Evolutionary conservation across 176 grass and related monocot genomes (phyloP).

Genomic region (Alopecurus myosuroides): DNA sequence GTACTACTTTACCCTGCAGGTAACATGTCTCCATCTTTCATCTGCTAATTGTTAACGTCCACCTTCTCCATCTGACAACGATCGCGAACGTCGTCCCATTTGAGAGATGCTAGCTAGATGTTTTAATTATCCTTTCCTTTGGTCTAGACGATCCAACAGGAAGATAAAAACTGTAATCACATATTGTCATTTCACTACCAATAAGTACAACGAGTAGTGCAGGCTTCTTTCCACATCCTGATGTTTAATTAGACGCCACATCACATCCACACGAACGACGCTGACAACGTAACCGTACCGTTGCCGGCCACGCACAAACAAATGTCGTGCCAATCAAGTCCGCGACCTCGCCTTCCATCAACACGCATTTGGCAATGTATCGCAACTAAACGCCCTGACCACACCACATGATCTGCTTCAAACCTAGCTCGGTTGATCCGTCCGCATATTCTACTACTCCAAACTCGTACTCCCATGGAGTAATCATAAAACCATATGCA

Average conservation of each 20-base stretch:
- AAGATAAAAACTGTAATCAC: not conserved
- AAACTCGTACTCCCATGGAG: too few species aligned
- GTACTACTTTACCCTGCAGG: too few species aligned
- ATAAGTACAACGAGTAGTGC: not conserved
- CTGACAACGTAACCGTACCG: not conserved
- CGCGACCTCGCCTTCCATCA: not conserved
- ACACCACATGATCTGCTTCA: not conserved
- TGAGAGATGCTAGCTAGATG: not conserved
- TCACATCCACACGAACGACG: not conserved
- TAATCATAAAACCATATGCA: not conserved
- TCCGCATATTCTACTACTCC: not conserved
- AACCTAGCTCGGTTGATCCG: not conserved
- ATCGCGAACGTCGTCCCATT: not conserved
- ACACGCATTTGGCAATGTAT: not conserved
- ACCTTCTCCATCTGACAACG: too few species aligned
- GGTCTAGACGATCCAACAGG: not conserved
- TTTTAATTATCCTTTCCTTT: not conserved
- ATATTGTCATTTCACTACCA: not conserved
- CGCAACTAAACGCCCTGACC: not conserved
- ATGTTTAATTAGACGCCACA: not conserved
- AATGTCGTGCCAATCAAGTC: not conserved
- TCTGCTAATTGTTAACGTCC: too few species aligned
- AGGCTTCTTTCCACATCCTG: not conserved
- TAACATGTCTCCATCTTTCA: too few species aligned
- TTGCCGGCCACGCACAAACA: constrained; percentile 15